Conservation (phyloP, 2,329 filamentous ascomycete genomes). For the Rutstroemia sydowiana region DNA sequence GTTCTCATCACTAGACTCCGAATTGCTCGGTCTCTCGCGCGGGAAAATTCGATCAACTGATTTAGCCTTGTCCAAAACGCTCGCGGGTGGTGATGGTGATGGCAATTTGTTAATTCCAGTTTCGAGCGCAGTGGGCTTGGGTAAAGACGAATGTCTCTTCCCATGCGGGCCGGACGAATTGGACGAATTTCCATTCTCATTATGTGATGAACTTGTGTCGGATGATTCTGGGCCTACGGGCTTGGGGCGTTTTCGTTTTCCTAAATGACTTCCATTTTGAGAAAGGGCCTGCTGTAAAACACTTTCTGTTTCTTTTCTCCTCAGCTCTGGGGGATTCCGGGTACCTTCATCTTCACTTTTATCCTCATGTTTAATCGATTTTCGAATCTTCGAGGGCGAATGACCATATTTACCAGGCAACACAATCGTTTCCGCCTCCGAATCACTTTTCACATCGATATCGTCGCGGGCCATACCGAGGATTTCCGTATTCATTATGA, state of each 20-base stretch:
- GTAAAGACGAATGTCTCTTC: slow-evolving; percentile 26
- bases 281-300: slow-evolving; percentile 18
- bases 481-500: slow-evolving; percentile 19
- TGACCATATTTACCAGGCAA: slow-evolving; percentile 57
- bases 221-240: slow-evolving; percentile 12
- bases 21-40: slow-evolving; percentile 37
- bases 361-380: slow-evolving; percentile 56
- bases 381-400: slow-evolving; percentile 56
- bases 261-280: slow-evolving; percentile 19
- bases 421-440: slow-evolving; percentile 66
- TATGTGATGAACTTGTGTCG: slow-evolving; percentile 1
- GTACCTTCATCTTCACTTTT: slow-evolving; percentile 47
- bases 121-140: slow-evolving; percentile 42
- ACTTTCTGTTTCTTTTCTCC: background rate
- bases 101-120: slow-evolving; percentile 37
- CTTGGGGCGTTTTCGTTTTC: slow-evolving; percentile 45
- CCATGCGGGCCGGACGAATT: slow-evolving; percentile 42
- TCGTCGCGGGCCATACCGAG: slow-evolving; percentile 15
- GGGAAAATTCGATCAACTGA: slow-evolving; percentile 29
- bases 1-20: slow-evolving; percentile 26
- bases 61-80: slow-evolving; percentile 30
- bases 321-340: slow-evolving; percentile 15
- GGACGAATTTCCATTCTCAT: slow-evolving; percentile 32
- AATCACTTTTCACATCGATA: slow-evolving; percentile 47
- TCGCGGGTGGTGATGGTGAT: slow-evolving; percentile 26